phyloP scores from a whole-genome alignment of 1,284 basidiomycete genomes.

The Phellopilus nigrolimitatus region DNA sequence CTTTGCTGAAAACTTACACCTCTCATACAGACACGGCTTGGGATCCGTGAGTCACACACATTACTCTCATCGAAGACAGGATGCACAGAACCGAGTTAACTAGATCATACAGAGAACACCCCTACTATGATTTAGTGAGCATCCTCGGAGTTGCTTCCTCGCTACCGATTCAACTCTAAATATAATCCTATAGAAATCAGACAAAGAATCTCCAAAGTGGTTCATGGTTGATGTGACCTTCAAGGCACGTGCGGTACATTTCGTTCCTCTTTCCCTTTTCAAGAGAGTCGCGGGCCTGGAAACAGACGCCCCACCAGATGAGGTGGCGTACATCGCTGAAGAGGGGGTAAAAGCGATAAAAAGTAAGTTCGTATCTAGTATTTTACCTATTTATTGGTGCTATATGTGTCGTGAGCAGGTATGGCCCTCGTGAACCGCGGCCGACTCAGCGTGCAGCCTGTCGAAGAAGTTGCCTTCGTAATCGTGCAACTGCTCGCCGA shows the following conservation, averaged over 20 bases:
- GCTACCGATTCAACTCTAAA: constrained; percentile 1
- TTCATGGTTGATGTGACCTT: constrained; percentile 89
- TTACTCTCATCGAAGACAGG: too few species aligned
- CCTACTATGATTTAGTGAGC: constrained; percentile 81
- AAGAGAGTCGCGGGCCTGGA: constrained; percentile 51
- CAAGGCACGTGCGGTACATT: constrained; percentile 59
- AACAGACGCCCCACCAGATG: constrained; percentile 38
- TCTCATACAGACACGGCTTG: constrained; percentile 93
- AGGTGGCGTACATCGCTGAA: constrained; percentile 58
- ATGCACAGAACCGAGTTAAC: too few species aligned
- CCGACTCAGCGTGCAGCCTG: constrained; percentile 84
- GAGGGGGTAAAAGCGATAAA: constrained; percentile 58
- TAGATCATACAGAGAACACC: constrained; percentile 63
- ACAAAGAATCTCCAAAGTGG: constrained; percentile 79
- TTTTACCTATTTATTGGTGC: not conserved
- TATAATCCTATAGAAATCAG: constrained; percentile 56
- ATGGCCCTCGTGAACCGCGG: constrained; percentile 86
- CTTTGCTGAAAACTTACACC: too few species aligned
- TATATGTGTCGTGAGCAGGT: constrained; percentile 29
- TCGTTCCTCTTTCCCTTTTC: constrained; percentile 77
- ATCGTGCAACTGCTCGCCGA: constrained; percentile 64
- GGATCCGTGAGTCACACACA: too few species aligned
- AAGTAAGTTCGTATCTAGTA: constrained; percentile 35
- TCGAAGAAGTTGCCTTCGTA: constrained; percentile 65
- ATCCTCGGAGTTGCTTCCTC: not conserved